Conservation (phyloP, 2,329 filamentous ascomycete genomes). For the Fusarium sambucinum region DNA sequence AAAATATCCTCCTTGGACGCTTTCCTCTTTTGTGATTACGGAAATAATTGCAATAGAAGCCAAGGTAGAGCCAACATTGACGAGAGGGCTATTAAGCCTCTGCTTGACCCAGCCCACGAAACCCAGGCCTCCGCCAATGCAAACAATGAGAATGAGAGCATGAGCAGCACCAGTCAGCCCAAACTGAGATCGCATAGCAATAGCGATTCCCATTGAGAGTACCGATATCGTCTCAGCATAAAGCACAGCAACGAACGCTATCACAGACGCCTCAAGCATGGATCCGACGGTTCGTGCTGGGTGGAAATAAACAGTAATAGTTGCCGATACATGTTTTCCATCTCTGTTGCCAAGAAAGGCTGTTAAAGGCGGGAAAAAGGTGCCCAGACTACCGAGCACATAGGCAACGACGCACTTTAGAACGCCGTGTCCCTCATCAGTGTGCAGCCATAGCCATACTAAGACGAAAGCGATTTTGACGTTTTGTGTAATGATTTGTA, state of each 20-base stretch:
- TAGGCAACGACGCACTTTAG: conserved; percentile 94
- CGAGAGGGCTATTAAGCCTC: conserved; percentile 79
- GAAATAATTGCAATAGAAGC: conserved; percentile 91
- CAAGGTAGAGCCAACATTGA: conserved; percentile 87
- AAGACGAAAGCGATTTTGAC: conserved; percentile 59
- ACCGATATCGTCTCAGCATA: conserved; percentile 79
- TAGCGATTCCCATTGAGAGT: conserved; percentile 88
- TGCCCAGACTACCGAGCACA: conserved; percentile 85
- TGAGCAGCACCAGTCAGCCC: conserved; percentile 79
- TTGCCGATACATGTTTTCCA: conserved; percentile 93
- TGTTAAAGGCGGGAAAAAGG: conserved; percentile 81
- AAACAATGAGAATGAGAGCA: conserved; percentile 81
- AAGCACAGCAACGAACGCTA: conserved; percentile 80
- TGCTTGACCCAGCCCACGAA: conserved; percentile 92
- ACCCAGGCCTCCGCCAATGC: conserved; percentile 87
- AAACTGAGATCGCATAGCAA: conserved; percentile 77
- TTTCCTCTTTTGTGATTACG: conserved; percentile 89
- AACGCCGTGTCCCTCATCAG: conserved; percentile 81
- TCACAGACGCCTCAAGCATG: conserved; percentile 86
- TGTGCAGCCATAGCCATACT: conserved; percentile 69
- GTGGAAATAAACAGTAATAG: conserved; percentile 95
- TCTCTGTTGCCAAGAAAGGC: conserved; percentile 83
- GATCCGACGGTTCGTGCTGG: conserved; percentile 87
- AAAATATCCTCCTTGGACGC: conserved; percentile 84
- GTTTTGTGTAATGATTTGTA: conserved; percentile 53